Conservation (phyloP, 306 rosid genomes). For the Cucumis melo region DNA sequence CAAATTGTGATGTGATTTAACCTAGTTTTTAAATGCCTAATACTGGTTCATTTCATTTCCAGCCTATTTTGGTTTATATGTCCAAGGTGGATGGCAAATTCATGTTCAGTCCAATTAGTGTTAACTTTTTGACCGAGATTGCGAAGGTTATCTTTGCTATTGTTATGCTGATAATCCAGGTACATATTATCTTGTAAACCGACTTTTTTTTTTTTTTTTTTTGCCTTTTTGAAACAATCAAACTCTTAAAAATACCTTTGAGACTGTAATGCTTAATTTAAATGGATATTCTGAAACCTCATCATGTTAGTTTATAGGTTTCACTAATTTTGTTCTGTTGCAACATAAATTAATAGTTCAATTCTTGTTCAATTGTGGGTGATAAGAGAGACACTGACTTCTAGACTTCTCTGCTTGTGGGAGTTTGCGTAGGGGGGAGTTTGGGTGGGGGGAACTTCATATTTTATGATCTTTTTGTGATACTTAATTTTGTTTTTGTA, state of each 20-base stretch:
- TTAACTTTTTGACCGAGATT: constrained; percentile 86
- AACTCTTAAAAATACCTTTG: not conserved
- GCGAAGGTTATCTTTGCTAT: constrained; percentile 86
- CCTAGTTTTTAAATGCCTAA: not conserved
- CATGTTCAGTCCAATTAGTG: constrained; percentile 95
- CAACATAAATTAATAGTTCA: not conserved
- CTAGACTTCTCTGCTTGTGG: not conserved
- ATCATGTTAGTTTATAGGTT: not conserved
- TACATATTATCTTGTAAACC: constrained; percentile 11
- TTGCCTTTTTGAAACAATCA: not conserved
- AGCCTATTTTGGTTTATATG: constrained; percentile 98
- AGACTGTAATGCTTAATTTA: not conserved
- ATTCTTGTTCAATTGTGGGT: not conserved
- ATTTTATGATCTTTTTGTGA: no score
- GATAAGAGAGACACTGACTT: not conserved
- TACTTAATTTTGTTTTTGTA: not conserved
- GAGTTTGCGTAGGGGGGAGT: no score
- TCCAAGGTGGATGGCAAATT: constrained; percentile 98
- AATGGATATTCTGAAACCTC: not conserved
- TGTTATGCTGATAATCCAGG: constrained; percentile 85
- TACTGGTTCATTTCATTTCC: constrained; percentile 18
- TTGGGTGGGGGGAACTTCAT: no score
- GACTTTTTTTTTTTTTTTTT: no score
- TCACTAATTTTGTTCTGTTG: not conserved
- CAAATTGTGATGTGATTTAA: not conserved